Base-by-base conservation (phyloP, 176 grass and related monocot species). In the Olyra latifolia region DNA sequence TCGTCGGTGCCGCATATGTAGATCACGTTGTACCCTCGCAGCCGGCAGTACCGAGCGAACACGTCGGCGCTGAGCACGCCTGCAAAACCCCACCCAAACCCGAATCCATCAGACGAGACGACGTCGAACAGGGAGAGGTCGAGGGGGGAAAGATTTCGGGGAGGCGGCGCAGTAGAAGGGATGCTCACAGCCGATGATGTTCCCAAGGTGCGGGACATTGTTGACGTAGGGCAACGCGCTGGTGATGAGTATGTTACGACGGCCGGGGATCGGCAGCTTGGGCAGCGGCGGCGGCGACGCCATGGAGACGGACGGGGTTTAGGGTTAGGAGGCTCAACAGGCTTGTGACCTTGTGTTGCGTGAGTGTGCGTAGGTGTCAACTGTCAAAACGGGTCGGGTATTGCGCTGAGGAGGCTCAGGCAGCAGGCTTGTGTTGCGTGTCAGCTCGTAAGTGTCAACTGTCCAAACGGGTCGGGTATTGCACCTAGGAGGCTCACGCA, bases 1-100 rank as follows among this genome's bases (percentile, higher is more conserved):
- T 99, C 92, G 64, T 99, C 96, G 4, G 96, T 99, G 53, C 96
- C 96, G 47, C 96, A 99, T 41, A 99, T 95, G 66, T 99, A 99
- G 59, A 95, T 91, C 6, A 80, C 78, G 82, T 99, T 99, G 82
- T 99, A 99, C 7, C 84, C 88, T n/a, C 92, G 79, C 6, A 99
- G 86, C 25, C 92, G 81, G 78, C 96, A 95, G 86, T 95, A 99
- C 11, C 92, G 86, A 46, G 96, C 96, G 82, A 99, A 99, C 44
- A 95, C 96, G 25, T 99, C 96, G 8, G 96, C 92, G 77, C 96
- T 99, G 78, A 99, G 88, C 57, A 99, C 90, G 69, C 96, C 96
- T 99, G 83, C 57, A 66, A 13, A 4, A 25, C 50, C 29, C 22
- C 61, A 23, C 2, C 2, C 62, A 40, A 15, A 76, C 47, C 55